Evolutionary conservation across 768 basidiomycete species (phyloP).

Genomic region (Hygrocybe coccinea): DNA sequence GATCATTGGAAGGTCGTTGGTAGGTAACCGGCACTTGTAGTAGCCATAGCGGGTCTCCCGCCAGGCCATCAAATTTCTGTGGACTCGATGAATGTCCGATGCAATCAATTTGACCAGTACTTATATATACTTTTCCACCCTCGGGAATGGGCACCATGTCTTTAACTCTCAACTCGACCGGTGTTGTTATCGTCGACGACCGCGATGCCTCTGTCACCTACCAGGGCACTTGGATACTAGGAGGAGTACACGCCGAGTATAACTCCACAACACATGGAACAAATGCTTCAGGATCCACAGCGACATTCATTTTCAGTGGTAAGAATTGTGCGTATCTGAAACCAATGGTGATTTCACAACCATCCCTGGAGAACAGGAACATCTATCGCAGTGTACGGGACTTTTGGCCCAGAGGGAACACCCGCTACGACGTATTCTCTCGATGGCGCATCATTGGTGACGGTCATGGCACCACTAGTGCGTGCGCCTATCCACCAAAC

Average conservation of each 20-base stretch:
- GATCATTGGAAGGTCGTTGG: too few species aligned
- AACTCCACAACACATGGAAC: constrained; percentile 12
- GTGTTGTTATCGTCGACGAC: constrained; percentile 13
- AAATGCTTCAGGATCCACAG: constrained; percentile 5
- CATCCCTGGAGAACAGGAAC: constrained; percentile 10
- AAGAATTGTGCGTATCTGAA: neutral
- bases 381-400: constrained; percentile 16
- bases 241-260: constrained; percentile 10
- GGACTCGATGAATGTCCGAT: too few species aligned
- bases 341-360: neutral
- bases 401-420: neutral
- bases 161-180: neutral
- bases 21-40: too few species aligned
- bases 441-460: constrained; percentile 6
- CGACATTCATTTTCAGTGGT: constrained; percentile 17
- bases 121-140: too few species aligned
- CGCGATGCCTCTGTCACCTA: constrained; percentile 11
- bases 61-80: too few species aligned
- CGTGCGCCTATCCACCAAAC: constrained; percentile 1
- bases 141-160: neutral
- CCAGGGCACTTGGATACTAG: constrained; percentile 7
- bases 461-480: constrained; percentile 1
- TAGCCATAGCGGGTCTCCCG: too few species aligned
- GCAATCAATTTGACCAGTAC: too few species aligned
- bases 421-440: constrained; percentile 13